Evolutionary conservation across 192 early-diverging fungal genomes (phyloP).

Genomic region (Podila horticola): DNA sequence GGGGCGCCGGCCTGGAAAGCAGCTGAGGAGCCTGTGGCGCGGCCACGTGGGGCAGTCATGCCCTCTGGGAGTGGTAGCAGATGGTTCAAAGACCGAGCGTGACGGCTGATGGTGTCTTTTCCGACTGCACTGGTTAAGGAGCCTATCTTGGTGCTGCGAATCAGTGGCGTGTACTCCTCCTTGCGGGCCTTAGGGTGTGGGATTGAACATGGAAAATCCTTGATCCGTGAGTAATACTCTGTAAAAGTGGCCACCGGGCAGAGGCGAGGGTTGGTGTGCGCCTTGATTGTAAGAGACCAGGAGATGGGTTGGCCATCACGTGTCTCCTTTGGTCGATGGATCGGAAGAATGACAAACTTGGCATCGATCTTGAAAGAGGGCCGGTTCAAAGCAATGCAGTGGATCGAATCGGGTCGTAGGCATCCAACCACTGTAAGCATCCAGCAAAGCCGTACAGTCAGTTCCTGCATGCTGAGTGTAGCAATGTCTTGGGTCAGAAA

Average conservation of each 20-base stretch:
- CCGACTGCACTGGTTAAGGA: too few relatives aligned
- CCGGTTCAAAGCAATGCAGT: not conserved
- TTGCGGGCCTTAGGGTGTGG: not conserved
- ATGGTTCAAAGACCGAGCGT: too few relatives aligned
- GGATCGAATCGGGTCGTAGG: constrained; percentile 2
- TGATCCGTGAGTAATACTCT: too few relatives aligned
- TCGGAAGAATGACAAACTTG: not conserved
- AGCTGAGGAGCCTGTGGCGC: not conserved
- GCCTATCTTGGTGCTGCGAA: too few relatives aligned
- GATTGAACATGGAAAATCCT: not conserved
- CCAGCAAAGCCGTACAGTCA: too few relatives aligned
- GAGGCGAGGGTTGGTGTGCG: not conserved
- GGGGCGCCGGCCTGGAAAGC: not conserved
- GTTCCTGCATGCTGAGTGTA: too few relatives aligned
- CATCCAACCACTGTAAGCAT: too few relatives aligned
- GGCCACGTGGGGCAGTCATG: not conserved
- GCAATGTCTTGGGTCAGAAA: too few relatives aligned
- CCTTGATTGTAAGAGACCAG: not conserved
- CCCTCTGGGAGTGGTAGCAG: too few relatives aligned
- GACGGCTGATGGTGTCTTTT: too few relatives aligned
- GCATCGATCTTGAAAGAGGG: too few relatives aligned
- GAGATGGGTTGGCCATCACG: not conserved
- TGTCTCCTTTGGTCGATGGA: constrained; percentile 3
- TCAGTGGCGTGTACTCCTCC: too few relatives aligned
- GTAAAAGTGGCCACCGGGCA: not conserved